Conservation (phyloP, 2,329 filamentous ascomycete genomes). For the Cordyceps militaris region DNA sequence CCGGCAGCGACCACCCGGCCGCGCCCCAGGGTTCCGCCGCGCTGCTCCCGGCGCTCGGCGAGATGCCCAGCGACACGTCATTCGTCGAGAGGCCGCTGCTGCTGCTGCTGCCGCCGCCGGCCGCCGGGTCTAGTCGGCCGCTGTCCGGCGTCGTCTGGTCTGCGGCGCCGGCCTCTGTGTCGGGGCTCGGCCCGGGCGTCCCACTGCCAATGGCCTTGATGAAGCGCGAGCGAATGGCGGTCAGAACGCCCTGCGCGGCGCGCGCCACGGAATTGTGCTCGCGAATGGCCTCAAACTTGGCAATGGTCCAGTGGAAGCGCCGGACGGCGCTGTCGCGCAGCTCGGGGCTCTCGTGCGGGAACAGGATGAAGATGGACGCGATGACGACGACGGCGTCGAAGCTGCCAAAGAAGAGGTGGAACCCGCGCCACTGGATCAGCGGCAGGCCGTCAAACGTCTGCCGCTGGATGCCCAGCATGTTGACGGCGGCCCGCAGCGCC, state of each 20-base stretch:
- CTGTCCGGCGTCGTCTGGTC: not conserved
- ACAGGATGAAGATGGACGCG: slow-evolving; percentile 54
- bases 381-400: slow-evolving; percentile 58
- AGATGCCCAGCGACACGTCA: slow-evolving; percentile 1
- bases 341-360: slow-evolving; percentile 47
- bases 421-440: slow-evolving; percentile 43
- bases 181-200: not conserved
- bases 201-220: slow-evolving; percentile 39
- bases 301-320: slow-evolving; percentile 53
- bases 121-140: not conserved
- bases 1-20: slow-evolving; percentile 10
- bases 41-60: slow-evolving; percentile 11
- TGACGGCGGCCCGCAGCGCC: slow-evolving; percentile 48
- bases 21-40: not conserved
- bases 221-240: slow-evolving; percentile 47
- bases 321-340: slow-evolving; percentile 40
- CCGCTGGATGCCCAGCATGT: slow-evolving; percentile 49
- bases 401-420: slow-evolving; percentile 54
- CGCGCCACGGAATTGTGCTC: slow-evolving; percentile 46
- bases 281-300: slow-evolving; percentile 51
- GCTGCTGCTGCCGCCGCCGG: not conserved
- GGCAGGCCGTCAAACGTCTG: slow-evolving; percentile 41
- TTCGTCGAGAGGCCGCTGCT: not conserved
- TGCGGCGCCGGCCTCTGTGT: not conserved
- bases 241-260: slow-evolving; percentile 47